phyloP scores from a whole-genome alignment of 2,329 filamentous ascomycete species.

The Capronia americana region DNA sequence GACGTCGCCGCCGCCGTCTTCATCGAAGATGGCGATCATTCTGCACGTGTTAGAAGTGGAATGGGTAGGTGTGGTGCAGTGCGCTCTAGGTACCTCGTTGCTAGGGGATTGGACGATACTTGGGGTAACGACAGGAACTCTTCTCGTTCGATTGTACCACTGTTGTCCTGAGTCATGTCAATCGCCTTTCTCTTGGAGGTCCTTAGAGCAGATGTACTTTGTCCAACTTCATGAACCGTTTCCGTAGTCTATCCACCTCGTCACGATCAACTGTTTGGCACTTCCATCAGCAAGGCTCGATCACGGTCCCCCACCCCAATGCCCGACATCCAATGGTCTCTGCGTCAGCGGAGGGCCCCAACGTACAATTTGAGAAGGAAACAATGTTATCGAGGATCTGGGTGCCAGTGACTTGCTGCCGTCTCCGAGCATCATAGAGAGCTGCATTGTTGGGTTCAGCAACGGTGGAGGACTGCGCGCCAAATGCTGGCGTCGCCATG shows the following conservation, averaged over 20 bases:
- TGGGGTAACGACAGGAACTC: conserved; percentile 97
- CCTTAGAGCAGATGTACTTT: conserved; percentile 67
- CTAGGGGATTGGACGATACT: conserved; percentile 96
- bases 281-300: conserved; percentile 26
- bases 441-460: conserved; percentile 52
- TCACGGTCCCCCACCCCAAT: background rate
- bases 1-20: conserved; percentile 95
- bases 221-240: conserved; percentile 99
- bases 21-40: conserved; percentile 99
- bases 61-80: background rate
- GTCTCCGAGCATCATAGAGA: conserved; percentile 52
- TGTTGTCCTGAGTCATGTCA: conserved; percentile 75
- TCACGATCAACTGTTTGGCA: conserved; percentile 81
- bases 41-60: conserved; percentile 52
- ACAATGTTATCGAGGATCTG: conserved; percentile 93
- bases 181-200: background rate
- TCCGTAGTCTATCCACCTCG: conserved; percentile 92
- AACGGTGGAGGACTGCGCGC: conserved; percentile 47
- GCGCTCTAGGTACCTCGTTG: conserved; percentile 71
- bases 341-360: background rate
- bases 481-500: conserved; percentile 51
- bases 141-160: conserved; percentile 96
- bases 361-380: conserved; percentile 91
- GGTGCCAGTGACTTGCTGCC: conserved; percentile 57
- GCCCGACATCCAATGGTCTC: background rate